phyloP scores from a whole-genome alignment of 176 grass and related monocot genomes.

The Carex myosuroides region DNA sequence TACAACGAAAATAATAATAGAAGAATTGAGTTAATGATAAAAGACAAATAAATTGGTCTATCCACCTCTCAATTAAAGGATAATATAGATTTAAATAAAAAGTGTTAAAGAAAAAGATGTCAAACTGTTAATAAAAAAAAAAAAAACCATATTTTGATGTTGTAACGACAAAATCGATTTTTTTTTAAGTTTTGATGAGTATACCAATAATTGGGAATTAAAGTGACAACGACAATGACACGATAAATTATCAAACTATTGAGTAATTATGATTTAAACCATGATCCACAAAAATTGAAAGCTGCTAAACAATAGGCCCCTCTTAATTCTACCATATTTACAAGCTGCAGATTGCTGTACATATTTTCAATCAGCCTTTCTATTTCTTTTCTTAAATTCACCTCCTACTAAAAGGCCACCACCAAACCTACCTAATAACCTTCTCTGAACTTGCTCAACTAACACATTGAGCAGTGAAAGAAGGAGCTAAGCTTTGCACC shows the following conservation, averaged over 20 bases:
- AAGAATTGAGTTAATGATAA: neutral
- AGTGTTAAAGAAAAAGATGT: neutral
- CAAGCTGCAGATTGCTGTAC: slow-evolving; percentile 17
- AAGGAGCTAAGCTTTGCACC: neutral
- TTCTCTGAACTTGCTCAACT: slow-evolving; percentile 8
- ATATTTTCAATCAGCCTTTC: slow-evolving; percentile 13
- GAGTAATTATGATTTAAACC: neutral
- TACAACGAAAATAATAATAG: no score
- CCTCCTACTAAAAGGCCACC: neutral
- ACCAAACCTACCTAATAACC: slow-evolving; percentile 21
- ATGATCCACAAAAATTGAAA: slow-evolving; percentile 9
- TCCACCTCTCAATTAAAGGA: neutral
- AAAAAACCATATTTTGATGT: no score
- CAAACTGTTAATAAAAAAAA: no score
- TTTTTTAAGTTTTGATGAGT: neutral
- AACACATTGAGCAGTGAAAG: slow-evolving; percentile 13
- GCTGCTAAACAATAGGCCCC: neutral
- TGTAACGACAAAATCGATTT: no score
- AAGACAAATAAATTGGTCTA: neutral
- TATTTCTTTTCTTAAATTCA: slow-evolving; percentile 9
- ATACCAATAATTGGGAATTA: neutral
- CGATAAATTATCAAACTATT: neutral
- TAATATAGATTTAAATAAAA: neutral
- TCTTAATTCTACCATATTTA: slow-evolving; percentile 29
- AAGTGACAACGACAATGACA: neutral